Percentiles rank a stretch among this genome's conserved stretches.
Conservation (phyloP, 768 basidiomycete species). For the Daedalea quercina region DNA sequence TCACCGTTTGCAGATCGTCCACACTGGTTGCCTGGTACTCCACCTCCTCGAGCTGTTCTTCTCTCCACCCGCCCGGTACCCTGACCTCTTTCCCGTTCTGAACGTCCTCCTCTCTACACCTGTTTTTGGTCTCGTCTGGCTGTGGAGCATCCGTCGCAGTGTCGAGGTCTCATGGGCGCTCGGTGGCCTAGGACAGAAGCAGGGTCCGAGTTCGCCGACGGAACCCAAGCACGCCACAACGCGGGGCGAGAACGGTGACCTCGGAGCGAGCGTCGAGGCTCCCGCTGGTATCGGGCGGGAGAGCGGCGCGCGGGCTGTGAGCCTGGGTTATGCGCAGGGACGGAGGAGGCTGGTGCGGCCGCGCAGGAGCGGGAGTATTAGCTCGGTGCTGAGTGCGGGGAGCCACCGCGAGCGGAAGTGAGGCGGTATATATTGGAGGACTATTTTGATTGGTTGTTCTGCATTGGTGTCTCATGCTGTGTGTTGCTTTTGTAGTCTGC, state of each 20-base stretch:
- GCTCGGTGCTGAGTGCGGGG: not conserved
- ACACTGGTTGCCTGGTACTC: constrained; percentile 44
- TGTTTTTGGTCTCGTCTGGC: constrained; percentile 77
- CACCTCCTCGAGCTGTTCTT: constrained; percentile 61
- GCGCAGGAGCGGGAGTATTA: not conserved
- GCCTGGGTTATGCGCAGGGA: constrained; percentile 1
- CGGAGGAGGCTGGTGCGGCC: not conserved
- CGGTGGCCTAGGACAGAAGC: constrained; percentile 36
- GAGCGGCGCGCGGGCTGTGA: not conserved
- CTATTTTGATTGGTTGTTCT: not conserved
- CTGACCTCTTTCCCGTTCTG: constrained; percentile 78
- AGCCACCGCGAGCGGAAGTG: not conserved
- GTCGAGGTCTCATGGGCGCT: constrained; percentile 79
- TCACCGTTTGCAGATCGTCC: constrained; percentile 45
- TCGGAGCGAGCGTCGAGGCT: not conserved
- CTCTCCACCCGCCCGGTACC: constrained; percentile 67
- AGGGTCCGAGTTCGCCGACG: not conserved
- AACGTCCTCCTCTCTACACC: constrained; percentile 79
- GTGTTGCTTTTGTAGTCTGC: not conserved
- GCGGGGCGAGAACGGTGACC: not conserved
- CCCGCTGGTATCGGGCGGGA: not conserved
- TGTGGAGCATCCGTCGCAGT: constrained; percentile 83
- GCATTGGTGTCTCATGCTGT: not conserved
- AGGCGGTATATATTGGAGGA: not conserved
- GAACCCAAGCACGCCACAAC: not conserved